Base-by-base conservation (phyloP, 345 rosid genomes). In the Eucalyptus dawsonii region DNA sequence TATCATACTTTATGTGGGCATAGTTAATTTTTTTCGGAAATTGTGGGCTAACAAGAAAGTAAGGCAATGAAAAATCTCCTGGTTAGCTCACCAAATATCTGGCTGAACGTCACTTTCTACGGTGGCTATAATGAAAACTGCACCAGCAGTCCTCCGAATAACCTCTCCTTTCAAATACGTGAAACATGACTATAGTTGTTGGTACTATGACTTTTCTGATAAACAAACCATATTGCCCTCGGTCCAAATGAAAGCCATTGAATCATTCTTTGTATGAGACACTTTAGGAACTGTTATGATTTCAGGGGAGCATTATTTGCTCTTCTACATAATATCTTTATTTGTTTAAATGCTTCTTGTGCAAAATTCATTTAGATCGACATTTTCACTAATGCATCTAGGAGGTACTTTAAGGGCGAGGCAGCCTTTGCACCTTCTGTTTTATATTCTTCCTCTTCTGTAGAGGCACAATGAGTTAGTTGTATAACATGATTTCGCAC, bases 1-100 rank as follows among this genome's bases (percentile, higher is more conserved):
- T 0, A 37, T 0, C 81, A 72, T 72, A 72, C 19, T 34, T 16
- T 72, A 72, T 0, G 44, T 0, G 81, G 45, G 45, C 45, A 19
- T 21, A 3, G 14, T 72, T 72, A 19, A 72, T 72, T 19, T 37
- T 1, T 72, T 37, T 0, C n/a, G 81, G 45, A 72, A 0, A 72
- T 34, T 8, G 14, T 72, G 19, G 81, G 44, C 45, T 0, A 72
- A 72, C 81, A 72, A 37, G 25, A 72, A 34, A 0, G 44, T 37
- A 19, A 17, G 81, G 25, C 45, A 0, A 72, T 19, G 81, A 72
- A 72, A 72, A 72, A 1, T 37, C 14, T 45, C 4, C 81, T 0
- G 45, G 5, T 72, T 72, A n/a, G n/a, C n/a, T n/a, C n/a, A n/a
- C 42, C 81, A 37, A 72, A 72, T 19, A 19, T 72, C 81, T 37